Percentiles rank a stretch among this genome's conserved stretches.
Evolutionary conservation across 768 basidiomycete genomes (phyloP).

Genomic region (Scleroderma bovista): DNA sequence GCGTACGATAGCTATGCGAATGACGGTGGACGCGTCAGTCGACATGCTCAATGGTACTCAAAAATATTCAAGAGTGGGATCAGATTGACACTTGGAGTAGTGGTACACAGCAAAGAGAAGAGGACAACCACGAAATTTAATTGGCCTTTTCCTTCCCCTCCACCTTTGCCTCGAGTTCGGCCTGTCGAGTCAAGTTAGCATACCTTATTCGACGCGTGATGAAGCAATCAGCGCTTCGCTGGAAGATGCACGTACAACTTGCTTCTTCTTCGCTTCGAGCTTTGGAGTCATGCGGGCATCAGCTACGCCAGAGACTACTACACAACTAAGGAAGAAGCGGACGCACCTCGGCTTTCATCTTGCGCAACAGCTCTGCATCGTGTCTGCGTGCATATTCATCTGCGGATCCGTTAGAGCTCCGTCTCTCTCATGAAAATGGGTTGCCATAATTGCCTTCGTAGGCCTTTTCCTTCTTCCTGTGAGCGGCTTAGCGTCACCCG

Average conservation of each 20-base stretch:
- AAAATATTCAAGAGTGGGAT: no score
- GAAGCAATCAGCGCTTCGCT: conserved; percentile 9
- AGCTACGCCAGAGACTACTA: background rate
- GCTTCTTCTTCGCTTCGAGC: conserved; percentile 28
- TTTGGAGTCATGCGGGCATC: conserved; percentile 3
- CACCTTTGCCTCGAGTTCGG: conserved; percentile 25
- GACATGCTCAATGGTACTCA: no score
- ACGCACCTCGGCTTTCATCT: conserved; percentile 53
- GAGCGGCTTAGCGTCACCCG: conserved; percentile 15
- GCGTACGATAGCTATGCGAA: conserved; percentile 23
- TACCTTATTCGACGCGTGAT: conserved; percentile 9
- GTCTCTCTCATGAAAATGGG: background rate
- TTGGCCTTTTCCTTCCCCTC: conserved; percentile 19
- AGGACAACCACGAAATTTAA: background rate
- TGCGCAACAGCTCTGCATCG: conserved; percentile 52
- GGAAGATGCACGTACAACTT: conserved; percentile 24
- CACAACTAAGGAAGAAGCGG: background rate
- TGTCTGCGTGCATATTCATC: conserved; percentile 61
- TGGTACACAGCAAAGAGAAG: background rate
- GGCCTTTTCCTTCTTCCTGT: conserved; percentile 69
- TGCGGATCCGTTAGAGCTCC: conserved; percentile 21
- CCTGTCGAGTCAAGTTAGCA: conserved; percentile 16
- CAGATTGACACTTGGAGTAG: background rate
- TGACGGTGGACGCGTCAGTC: conserved; percentile 8
- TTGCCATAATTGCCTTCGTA: conserved; percentile 46